Evolutionary conservation across 2,329 filamentous ascomycete genomes (phyloP), one percentile per base, ranked within the genome.

Genomic region (Fusarium chaquense): DNA sequence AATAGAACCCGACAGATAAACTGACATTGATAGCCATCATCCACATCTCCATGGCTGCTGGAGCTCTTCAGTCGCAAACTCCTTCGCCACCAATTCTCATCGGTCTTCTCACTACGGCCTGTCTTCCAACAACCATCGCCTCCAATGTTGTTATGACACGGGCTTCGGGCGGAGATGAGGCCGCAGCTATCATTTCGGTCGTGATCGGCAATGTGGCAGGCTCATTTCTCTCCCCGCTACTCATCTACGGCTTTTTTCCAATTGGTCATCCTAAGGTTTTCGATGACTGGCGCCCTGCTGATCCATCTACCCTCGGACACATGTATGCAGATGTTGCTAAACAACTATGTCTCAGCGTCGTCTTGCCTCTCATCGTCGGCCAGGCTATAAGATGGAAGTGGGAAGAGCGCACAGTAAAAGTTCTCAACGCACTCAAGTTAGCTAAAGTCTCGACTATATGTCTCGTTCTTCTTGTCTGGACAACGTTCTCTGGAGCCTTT

Each of bases 121-220:
- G 87, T 73, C 86, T 91, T 6, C 90, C 91, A 2, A 93, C 91
- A 0, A 93, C 91, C 0, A 91, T 93, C 72, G 86, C 89, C 10
- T 91, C 88, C 46, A 93, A 93, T 76, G 89, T 92, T 10, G 89
- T 93, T 41, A 92, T 93, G 90, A 93, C 91, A 8, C 82, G 89
- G 28, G 84, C 87, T 40, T 87, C 91, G 0, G 87, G 90, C 38
- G 91, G 91, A 7, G 91, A 93, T 70, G 87, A 89, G 62, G 87
- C 87, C 4, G 86, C 88, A 0, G 87, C 87, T 50, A 83, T 91
- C 63, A 89, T 92, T 33, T 90, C 92, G 74, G 90, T 91, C 3
- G 84, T 92, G 11, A 81, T 93, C 45, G 91, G 90, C 32, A 93
- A 93, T 77, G 84, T 92, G 12, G 80, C 89, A 1, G 91, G 90